Conservation (phyloP, 1,284 basidiomycete species). For the Trichosporon ovoides region DNA sequence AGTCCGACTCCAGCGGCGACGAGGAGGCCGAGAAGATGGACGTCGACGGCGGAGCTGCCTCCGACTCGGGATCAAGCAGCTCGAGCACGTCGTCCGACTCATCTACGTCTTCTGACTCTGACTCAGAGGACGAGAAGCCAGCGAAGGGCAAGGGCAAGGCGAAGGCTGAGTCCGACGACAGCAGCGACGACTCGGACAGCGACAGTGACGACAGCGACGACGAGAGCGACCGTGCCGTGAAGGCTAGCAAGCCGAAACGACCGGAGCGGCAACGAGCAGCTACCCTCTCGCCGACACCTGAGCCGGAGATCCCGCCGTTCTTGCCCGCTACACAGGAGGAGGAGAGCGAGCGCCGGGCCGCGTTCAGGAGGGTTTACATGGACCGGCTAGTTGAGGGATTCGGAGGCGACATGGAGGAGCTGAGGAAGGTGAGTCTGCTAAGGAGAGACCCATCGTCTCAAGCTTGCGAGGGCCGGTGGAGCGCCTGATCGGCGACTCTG, state of each 20-base stretch:
- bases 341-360: slow-evolving; percentile 34
- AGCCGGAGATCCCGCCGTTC: slow-evolving; percentile 22
- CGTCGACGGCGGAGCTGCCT: slow-evolving; percentile 28
- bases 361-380: slow-evolving; percentile 47
- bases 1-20: slow-evolving; percentile 9
- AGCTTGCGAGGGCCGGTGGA: too few species aligned
- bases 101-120: slow-evolving; percentile 13
- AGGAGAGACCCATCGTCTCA: too few species aligned
- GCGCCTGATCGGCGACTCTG: too few species aligned
- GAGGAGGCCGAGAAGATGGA: slow-evolving; percentile 21
- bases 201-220: slow-evolving; percentile 2
- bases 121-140: slow-evolving; percentile 24
- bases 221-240: not conserved
- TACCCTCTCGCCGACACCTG: slow-evolving; percentile 23
- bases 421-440: slow-evolving; percentile 38
- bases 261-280: slow-evolving; percentile 9
- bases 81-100: slow-evolving; percentile 11
- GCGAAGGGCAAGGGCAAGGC: slow-evolving; percentile 11
- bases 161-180: slow-evolving; percentile 5
- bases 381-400: slow-evolving; percentile 47
- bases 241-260: not conserved
- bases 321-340: slow-evolving; percentile 16
- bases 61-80: slow-evolving; percentile 10
- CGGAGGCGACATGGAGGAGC: slow-evolving; percentile 43
- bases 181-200: slow-evolving; percentile 3